Percentiles rank a stretch among this genome's conserved stretches.
Evolutionary conservation across 2,329 filamentous ascomycete genomes (phyloP).

Genomic region (Microdochium paspali): DNA sequence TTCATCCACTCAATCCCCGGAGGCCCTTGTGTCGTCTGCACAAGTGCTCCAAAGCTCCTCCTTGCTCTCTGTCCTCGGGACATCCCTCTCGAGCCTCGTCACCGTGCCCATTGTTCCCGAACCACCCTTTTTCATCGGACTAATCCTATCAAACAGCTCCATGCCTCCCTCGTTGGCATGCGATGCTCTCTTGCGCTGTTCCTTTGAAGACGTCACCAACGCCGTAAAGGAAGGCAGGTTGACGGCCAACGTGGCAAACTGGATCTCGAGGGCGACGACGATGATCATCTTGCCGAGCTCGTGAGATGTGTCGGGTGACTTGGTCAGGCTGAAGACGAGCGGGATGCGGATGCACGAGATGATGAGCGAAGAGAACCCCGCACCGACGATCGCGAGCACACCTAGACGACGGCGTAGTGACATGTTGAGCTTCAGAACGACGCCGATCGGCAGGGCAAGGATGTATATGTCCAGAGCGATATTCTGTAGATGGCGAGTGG

Average conservation of each 20-base stretch:
- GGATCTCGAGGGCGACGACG: conserved; percentile 3
- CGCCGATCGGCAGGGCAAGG: conserved; percentile 4
- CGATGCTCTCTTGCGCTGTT: background rate
- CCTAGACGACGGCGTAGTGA: conserved; percentile 3
- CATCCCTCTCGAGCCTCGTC: background rate
- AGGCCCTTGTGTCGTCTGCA: background rate
- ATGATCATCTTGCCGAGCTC: conserved; percentile 5
- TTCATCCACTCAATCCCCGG: background rate
- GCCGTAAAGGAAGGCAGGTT: conserved; percentile 3
- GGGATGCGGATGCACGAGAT: conserved; percentile 2
- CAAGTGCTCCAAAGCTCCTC: conserved; percentile 47
- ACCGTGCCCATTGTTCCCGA: background rate
- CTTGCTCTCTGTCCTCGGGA: conserved; percentile 52
- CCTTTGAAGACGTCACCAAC: background rate
- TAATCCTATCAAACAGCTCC: background rate
- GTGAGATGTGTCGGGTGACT: background rate
- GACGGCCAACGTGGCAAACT: conserved; percentile 3
- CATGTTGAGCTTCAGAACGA: conserved; percentile 4
- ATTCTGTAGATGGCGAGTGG: no score
- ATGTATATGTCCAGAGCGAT: conserved; percentile 4
- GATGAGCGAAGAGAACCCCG: conserved; percentile 4
- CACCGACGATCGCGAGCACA: conserved; percentile 2
- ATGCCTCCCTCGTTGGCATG: background rate
- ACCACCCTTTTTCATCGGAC: background rate
- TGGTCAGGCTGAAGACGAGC: conserved; percentile 1